Evolutionary conservation across 345 rosid species (phyloP).

Genomic region (Toxicodendron radicans): DNA sequence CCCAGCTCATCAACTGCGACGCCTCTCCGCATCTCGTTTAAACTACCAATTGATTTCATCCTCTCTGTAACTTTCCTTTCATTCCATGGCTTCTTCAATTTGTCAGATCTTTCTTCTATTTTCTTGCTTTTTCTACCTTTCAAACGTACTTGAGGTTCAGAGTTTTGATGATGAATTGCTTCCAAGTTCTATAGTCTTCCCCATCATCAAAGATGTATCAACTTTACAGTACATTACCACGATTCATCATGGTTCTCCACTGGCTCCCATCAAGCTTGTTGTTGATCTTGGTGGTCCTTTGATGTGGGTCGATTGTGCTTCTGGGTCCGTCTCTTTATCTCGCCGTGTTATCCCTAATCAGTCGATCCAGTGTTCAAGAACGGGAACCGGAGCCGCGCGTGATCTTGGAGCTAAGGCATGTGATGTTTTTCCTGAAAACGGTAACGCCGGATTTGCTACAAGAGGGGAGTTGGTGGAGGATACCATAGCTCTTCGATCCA

Average conservation of each 20-base stretch:
- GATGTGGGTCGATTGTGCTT: slow-evolving; percentile 55
- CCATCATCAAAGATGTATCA: slow-evolving; percentile 51
- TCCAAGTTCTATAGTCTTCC: slow-evolving; percentile 28
- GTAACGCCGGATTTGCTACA: slow-evolving; percentile 28
- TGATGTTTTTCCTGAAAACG: slow-evolving; percentile 36
- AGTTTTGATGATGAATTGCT: slow-evolving; percentile 9
- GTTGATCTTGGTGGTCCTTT: slow-evolving; percentile 56
- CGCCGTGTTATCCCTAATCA: slow-evolving; percentile 36
- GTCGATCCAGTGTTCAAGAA: slow-evolving; percentile 59
- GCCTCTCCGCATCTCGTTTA: not conserved
- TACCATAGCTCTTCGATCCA: slow-evolving; percentile 39
- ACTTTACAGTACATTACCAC: slow-evolving; percentile 64
- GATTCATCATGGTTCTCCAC: slow-evolving; percentile 35
- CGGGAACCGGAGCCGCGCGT: slow-evolving; percentile 32
- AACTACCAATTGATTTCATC: not conserved
- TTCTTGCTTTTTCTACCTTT: not conserved
- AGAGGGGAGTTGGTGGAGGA: slow-evolving; percentile 52
- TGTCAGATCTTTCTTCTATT: slow-evolving; percentile 19
- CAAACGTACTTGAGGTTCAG: slow-evolving; percentile 19
- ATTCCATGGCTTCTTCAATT: slow-evolving; percentile 37
- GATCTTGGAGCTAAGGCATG: slow-evolving; percentile 30
- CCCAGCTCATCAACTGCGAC: not conserved
- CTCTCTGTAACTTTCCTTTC: not conserved
- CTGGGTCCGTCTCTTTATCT: slow-evolving; percentile 23
- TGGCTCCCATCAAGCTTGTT: slow-evolving; percentile 39